Percentiles rank a stretch among this genome's conserved stretches.
Evolutionary conservation across 495 filamentous ascomycete species (phyloP).

Genomic region (Penicillium goetzii): DNA sequence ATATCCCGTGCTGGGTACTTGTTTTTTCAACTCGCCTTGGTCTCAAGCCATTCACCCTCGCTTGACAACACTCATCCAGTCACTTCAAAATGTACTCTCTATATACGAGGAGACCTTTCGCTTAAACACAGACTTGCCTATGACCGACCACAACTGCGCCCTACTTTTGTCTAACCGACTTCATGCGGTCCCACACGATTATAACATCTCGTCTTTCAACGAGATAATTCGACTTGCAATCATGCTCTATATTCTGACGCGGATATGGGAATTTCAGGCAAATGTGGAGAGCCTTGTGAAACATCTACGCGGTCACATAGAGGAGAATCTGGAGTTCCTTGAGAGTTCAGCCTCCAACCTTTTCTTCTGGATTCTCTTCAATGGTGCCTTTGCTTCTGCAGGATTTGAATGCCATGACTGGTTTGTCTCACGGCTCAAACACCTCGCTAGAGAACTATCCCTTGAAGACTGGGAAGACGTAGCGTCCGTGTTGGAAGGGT

Average conservation of each 20-base stretch:
- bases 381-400: neutral
- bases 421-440: neutral
- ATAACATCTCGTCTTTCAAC: neutral
- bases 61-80: neutral
- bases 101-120: neutral
- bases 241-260: neutral
- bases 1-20: neutral
- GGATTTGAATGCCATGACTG: neutral
- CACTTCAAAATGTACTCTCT: neutral
- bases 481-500: neutral
- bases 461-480: neutral
- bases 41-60: neutral
- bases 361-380: neutral
- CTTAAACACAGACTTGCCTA: neutral
- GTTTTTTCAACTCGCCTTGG: neutral
- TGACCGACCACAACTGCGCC: neutral
- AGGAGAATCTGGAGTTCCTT: neutral
- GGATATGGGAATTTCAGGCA: constrained; percentile 1
- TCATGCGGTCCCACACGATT: neutral
- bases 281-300: neutral
- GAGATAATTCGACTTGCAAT: neutral
- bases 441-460: neutral
- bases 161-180: neutral
- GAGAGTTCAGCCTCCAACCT: neutral
- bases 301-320: neutral